phyloP scores from a whole-genome alignment of 768 basidiomycete genomes.

The Tricholoma sp. region DNA sequence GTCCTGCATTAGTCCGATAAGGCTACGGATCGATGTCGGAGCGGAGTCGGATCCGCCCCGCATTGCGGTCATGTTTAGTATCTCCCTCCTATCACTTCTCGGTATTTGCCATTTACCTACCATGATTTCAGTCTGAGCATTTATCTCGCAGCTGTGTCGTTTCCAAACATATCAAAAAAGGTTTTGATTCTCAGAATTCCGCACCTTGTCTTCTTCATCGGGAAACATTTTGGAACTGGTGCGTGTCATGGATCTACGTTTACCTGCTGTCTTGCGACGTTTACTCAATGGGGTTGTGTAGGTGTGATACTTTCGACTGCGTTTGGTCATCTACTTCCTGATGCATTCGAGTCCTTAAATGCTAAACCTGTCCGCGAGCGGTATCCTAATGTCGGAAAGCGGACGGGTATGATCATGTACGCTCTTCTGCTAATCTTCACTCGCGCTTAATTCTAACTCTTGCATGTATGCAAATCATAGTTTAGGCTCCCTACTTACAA shows the following conservation, averaged over 20 bases:
- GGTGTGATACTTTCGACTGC: conserved; percentile 82
- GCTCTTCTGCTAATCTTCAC: conserved; percentile 20
- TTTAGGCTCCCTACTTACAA: conserved; percentile 56
- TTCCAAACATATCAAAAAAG: conserved; percentile 61
- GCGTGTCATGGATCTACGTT: neutral
- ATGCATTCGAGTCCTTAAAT: conserved; percentile 61
- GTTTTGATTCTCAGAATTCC: conserved; percentile 55
- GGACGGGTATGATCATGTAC: conserved; percentile 73
- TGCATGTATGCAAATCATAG: conserved; percentile 33
- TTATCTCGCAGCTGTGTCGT: conserved; percentile 52
- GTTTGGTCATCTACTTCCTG: conserved; percentile 76
- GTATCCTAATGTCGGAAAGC: conserved; percentile 46
- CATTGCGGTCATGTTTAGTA: conserved; percentile 39
- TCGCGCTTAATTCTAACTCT: conserved; percentile 1
- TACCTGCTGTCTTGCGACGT: neutral
- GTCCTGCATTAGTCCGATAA: too few species aligned
- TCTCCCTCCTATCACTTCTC: conserved; percentile 59
- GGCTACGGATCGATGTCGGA: too few species aligned
- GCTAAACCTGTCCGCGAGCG: conserved; percentile 37
- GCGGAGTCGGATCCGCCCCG: conserved; percentile 4
- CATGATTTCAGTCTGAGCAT: neutral
- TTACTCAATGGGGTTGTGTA: conserved; percentile 13
- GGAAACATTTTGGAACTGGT: conserved; percentile 85
- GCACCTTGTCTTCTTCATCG: conserved; percentile 71
- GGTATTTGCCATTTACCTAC: conserved; percentile 34